A percentile compares a stretch with the other conserved stretches of the same genome.
phyloP scores from a whole-genome alignment of 225 moss, liverwort and hornwort genomes.

The Physcomitrellopsis africana region DNA sequence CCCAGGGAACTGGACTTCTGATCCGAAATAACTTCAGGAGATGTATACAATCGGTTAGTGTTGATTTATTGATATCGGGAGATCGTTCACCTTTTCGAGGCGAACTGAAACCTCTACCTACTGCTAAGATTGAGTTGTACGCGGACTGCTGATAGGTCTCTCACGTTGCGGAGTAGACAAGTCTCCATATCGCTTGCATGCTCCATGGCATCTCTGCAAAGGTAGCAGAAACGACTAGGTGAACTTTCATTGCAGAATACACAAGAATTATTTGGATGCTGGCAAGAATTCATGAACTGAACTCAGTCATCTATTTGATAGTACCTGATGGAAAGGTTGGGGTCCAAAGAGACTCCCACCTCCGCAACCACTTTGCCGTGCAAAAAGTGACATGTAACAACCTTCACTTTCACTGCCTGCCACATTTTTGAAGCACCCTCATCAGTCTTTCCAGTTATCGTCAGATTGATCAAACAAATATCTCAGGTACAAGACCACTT shows the following conservation, averaged over 20 bases:
- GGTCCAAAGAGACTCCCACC: conserved; percentile 82
- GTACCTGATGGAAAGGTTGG: conserved; percentile 81
- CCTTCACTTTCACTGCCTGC: conserved; percentile 73
- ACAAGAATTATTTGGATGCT: conserved; percentile 7
- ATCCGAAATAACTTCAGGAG: conserved; percentile 17
- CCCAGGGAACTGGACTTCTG: neutral
- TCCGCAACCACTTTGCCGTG: conserved; percentile 84
- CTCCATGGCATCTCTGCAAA: conserved; percentile 73
- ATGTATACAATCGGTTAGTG: conserved; percentile 11
- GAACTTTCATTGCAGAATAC: conserved; percentile 9
- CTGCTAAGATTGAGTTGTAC: conserved; percentile 76
- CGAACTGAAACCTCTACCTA: conserved; percentile 6
- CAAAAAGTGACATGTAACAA: conserved; percentile 88
- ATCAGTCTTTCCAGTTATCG: conserved; percentile 22
- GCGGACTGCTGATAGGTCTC: conserved; percentile 71
- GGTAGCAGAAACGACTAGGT: conserved; percentile 12
- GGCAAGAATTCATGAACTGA: neutral
- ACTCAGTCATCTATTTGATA: neutral
- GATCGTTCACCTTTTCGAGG: conserved; percentile 11
- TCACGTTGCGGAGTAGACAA: conserved; percentile 62
- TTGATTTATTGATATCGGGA: conserved; percentile 6
- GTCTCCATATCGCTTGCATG: conserved; percentile 66
- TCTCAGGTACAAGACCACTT: conserved; percentile 5
- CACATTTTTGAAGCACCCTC: conserved; percentile 16
- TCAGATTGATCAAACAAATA: neutral